Evolutionary conservation across 148 eudicot species (phyloP), one percentile per base, ranked within the genome.

Genomic region (Vaccinium vitisidaea): DNA sequence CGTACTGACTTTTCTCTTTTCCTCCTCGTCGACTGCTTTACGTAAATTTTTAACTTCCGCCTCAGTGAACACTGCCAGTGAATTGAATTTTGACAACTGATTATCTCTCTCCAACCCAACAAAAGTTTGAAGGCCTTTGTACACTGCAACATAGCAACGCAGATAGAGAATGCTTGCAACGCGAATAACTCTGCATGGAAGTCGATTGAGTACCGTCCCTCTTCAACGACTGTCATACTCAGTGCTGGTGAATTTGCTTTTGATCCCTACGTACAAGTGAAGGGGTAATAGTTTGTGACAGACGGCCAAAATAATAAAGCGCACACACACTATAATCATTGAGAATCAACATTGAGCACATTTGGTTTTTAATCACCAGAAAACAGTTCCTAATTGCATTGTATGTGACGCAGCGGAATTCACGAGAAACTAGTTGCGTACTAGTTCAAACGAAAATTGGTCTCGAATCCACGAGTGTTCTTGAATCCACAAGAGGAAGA

Each of bases 171-270:
- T 63, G 97, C 97, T 87, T 94, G 99, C 75, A 96, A 85, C 48
- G 93, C 73, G n/a, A 97, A 93, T 80, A 96, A 88, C 82, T 89
- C 91, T 25, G 94, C 94, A 25, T 96, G 98, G 85, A 96, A 96
- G 83, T 92, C 92, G 25, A 96, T 91, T 13, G 92, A 87, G 77
- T 92, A 94, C 32, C 88, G 82, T 46, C 94, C 94, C 83, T 92
- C 92, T n/a, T 86, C 90, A 1, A 81, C 84, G 43, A 76, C 48
- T 63, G 86, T 87, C 86, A 96, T 92, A 61, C 83, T 88, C 79
- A 96, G 84, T 70, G 93, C 92, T 3, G 97, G 93, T 75, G 80
- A 77, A 43, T 85, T 83, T 67, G 89, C 93, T 84, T 92, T 94
- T 77, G 87, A 85, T 84, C 99, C 98, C 99, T 96, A 84, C 59